phyloP scores from a whole-genome alignment of 148 eudicot species.

The Hydrangea macrophylla region DNA sequence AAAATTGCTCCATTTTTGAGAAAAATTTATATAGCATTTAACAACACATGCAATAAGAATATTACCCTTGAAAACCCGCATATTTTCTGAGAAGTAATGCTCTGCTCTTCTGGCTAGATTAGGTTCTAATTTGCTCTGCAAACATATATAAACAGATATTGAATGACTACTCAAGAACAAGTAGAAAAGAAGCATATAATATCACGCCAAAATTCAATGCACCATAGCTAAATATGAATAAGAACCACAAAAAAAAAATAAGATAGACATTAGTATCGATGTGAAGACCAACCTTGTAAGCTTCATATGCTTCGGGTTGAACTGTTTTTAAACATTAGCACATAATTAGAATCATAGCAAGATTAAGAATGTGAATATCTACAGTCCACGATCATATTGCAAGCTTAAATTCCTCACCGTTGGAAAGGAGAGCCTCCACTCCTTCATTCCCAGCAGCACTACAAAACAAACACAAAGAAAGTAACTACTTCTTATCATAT shows the following conservation, averaged over 20 bases:
- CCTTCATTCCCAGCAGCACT: slow-evolving; percentile 71
- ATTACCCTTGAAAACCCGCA: slow-evolving; percentile 73
- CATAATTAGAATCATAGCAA: slow-evolving; percentile 11
- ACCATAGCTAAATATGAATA: background rate
- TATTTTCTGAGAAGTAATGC: slow-evolving; percentile 92
- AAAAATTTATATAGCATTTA: too few species aligned
- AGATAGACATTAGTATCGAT: too few species aligned
- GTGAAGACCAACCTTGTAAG: slow-evolving; percentile 60
- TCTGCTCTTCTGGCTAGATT: slow-evolving; percentile 84
- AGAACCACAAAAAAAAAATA: background rate
- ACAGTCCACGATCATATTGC: background rate
- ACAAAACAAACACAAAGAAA: slow-evolving; percentile 26
- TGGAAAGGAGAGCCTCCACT: slow-evolving; percentile 64
- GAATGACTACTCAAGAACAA: background rate
- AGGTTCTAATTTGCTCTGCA: slow-evolving; percentile 69
- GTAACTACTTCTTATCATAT: too few species aligned
- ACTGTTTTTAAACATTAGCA: slow-evolving; percentile 44
- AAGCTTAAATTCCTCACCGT: slow-evolving; percentile 49
- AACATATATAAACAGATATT: background rate
- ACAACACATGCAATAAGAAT: slow-evolving; percentile 5
- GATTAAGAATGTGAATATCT: background rate
- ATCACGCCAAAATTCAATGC: too few species aligned
- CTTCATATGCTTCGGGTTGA: slow-evolving; percentile 56
- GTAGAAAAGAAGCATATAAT: background rate
- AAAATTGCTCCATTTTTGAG: too few species aligned